Evolutionary conservation across 768 basidiomycete genomes (phyloP), one percentile per base, ranked within the genome.

Genomic region (Russula sp.): DNA sequence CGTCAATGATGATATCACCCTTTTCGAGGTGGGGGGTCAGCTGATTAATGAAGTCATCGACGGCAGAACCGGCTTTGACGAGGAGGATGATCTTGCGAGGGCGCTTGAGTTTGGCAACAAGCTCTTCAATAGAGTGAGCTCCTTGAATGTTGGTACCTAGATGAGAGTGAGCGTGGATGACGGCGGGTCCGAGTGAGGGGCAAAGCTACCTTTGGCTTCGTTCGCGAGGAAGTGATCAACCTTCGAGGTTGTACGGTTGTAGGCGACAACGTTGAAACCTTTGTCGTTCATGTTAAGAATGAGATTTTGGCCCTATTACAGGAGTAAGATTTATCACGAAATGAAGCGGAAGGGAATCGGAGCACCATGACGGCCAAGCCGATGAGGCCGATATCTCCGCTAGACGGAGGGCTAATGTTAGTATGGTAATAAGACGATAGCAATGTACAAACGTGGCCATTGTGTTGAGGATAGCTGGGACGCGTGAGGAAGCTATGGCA

Each of bases 201-300:
- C 67, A 77, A 78, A 60, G 55, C 78, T 71, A 94, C 96, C 97
- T 83, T 98, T 99, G 68, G 97, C 97, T 78, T 98, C 93, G 75
- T 98, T 94, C 66, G 82, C 87, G 65, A 99, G 85, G 84, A 99
- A 99, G 73, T 82, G 73, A 75, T 98, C 95, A 71, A 99, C 94
- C 77, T 99, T 99, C 78, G 85, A 87, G 66, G 87, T 89, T 48
- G 97, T 98, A 71, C 97, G 89, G 83, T 99, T 99, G 80, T 90
- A 99, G 13, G 92, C 94, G 69, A 94, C 88, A 71, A 99, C 97
- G 68, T 79, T 94, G 81, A 94, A 99, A 57, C 97, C 97, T 78
- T 99, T 99, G 82, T 99, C 97, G 76, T 97, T 97, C 92, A 97
- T 98, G 81, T 98, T 97, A 70, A 98, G 80, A 75, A 97, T 95